phyloP scores from a whole-genome alignment of 2,329 filamentous ascomycete species.

The Lasiodiplodia hormozganensis region DNA sequence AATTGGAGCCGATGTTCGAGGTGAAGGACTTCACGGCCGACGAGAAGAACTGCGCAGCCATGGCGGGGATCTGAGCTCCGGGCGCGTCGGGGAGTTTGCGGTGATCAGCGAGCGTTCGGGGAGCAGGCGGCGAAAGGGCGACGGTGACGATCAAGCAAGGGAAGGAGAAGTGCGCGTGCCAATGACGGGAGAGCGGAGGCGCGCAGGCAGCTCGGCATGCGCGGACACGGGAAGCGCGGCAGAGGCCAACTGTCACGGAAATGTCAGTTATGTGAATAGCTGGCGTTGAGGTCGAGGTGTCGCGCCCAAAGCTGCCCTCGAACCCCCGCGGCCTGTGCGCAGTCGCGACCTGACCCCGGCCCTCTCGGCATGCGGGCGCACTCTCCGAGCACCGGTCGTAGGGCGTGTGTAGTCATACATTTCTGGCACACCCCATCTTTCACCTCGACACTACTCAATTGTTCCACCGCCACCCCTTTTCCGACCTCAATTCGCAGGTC shows the following conservation, averaged over 20 bases:
- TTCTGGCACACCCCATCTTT: conserved; percentile 23
- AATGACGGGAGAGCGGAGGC: background rate
- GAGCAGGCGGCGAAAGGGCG: conserved; percentile 17
- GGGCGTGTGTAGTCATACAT: conserved; percentile 20
- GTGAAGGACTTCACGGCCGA: conserved; percentile 92
- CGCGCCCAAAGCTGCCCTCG: conserved; percentile 16
- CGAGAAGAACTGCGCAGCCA: conserved; percentile 77
- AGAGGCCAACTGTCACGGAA: conserved; percentile 2
- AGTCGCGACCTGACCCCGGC: background rate
- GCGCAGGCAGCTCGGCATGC: conserved; percentile 14
- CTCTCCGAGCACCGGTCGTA: conserved; percentile 17
- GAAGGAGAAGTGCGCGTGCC: conserved; percentile 26
- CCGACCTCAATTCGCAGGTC: conserved; percentile 17
- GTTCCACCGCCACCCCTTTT: conserved; percentile 4
- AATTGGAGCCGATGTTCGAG: conserved; percentile 92
- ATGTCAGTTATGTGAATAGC: background rate
- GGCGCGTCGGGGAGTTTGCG: background rate
- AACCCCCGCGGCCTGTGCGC: conserved; percentile 9
- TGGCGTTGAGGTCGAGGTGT: conserved; percentile 14
- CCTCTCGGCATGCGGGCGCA: conserved; percentile 11
- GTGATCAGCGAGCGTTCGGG: conserved; percentile 38
- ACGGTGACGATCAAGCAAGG: conserved; percentile 25
- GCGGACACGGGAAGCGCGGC: conserved; percentile 9
- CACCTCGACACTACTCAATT: conserved; percentile 22
- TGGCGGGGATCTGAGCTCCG: conserved; percentile 53